Base-by-base conservation (phyloP, 345 rosid species). In the Dipteronia dyeriana region DNA sequence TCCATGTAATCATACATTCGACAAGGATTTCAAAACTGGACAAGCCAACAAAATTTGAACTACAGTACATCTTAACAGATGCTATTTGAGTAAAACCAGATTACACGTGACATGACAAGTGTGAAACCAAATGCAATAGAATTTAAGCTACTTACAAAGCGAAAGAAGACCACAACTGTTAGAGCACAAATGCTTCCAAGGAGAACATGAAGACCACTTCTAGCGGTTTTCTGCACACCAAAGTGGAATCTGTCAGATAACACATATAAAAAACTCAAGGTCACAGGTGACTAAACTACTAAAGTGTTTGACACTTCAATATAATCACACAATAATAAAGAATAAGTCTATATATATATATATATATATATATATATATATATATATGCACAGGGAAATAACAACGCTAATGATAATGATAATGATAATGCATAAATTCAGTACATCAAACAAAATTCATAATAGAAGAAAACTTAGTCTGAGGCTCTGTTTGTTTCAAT, bases 131-230 rank as follows among this genome's bases (percentile, higher is more conserved):
- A 4, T 57, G 53, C 61, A 66, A 69, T 8, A 23, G 41, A 0
- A 62, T 39, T 25, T 11, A 64, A 22, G 20, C 56, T 71, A 86
- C 99, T 93, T 83, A 95, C 99, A 78, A 95, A 91, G 81, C 99
- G 95, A 82, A 95, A 92, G 91, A 91, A 88, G 88, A 95, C 86
- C 78, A 95, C 99, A 47, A 92, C 87, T 19, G 94, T 86, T 79
- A 95, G 79, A 79, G 98, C 98, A 80, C 99, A 93, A 31, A 95
- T 79, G 66, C 99, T 98, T 74, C 96, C 96, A 57, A 93, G 88
- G 74, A 95, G 98, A 70, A 95, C 91, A 76, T 91, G 96, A 83
- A 93, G 94, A 83, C 99, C 99, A 68, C 92, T 95, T 84, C 20
- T 91, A 17, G 99, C 98, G 60, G 97, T 93, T 90, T 84, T 95